phyloP scores from a whole-genome alignment of 306 rosid species.

The Parietaria judaica region DNA sequence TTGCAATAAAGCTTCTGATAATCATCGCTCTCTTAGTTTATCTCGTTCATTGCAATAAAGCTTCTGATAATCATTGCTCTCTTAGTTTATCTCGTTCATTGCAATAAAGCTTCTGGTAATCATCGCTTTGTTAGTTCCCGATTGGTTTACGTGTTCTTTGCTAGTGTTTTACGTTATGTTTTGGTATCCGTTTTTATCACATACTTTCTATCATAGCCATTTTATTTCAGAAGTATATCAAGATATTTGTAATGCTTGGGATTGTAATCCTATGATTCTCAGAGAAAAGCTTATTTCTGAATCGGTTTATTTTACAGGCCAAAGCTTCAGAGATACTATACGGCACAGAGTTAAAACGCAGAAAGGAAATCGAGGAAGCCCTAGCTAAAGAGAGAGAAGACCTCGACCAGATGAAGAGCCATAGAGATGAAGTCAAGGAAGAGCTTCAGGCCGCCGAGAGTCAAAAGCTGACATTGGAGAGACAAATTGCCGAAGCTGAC shows the following conservation, averaged over 20 bases:
- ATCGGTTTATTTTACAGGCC: constrained; percentile 34
- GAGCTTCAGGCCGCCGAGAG: constrained; percentile 42
- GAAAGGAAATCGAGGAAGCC: constrained; percentile 56
- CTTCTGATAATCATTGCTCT: too few relatives aligned
- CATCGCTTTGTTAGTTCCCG: too few relatives aligned
- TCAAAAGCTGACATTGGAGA: constrained; percentile 43
- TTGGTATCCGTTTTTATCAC: too few relatives aligned
- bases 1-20: too few relatives aligned
- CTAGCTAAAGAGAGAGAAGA: constrained; percentile 38
- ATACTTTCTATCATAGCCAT: too few relatives aligned
- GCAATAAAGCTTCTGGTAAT: too few relatives aligned
- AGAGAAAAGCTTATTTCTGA: background rate
- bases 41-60: too few relatives aligned
- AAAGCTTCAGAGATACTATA: constrained; percentile 39
- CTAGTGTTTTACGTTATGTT: too few relatives aligned
- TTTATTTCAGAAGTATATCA: background rate
- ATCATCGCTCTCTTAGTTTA: too few relatives aligned
- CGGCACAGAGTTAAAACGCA: constrained; percentile 44
- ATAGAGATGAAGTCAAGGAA: constrained; percentile 33
- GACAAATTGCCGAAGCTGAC: constrained; percentile 45
- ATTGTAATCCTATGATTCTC: constrained; percentile 8
- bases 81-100: too few relatives aligned
- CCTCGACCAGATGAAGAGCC: constrained; percentile 37
- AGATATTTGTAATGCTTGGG: background rate
- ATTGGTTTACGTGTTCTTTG: too few relatives aligned